Evolutionary conservation across 2,329 filamentous ascomycete species (phyloP), one percentile per base, ranked within the genome.

Genomic region (Thielaviopsis populi): DNA sequence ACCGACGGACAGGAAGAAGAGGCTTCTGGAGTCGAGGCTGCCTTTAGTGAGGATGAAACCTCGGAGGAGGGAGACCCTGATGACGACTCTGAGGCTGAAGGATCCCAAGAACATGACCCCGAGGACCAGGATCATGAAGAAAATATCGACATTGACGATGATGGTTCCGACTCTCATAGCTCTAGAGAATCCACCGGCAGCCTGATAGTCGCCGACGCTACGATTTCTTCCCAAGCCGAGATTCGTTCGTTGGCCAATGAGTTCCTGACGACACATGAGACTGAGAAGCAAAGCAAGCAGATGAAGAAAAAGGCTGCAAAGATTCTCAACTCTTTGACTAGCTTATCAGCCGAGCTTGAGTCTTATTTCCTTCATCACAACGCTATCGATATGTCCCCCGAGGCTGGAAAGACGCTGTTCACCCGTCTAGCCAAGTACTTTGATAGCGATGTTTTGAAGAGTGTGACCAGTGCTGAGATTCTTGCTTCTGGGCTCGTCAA

Each of bases 391-490:
- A 69, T 78, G 11, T 72, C 75, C 3, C 71, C 75, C 1, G 74
- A 77, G 22, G 75, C 81, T 48, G 89, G 88, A 11, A 77, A 79
- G 40, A 76, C 79, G 1, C 77, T 96, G 0, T 97, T 97, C 74
- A 77, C 79, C 40, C 83, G 81, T 61, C 77, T 99, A 65, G 89
- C 91, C 0, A 81, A 82, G 2, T 91, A 94, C 71, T 99, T 99
- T 69, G 87, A 95, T 70, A 85, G 87, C 0, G 89, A 96, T 74
- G 87, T 94, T 1, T 75, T 96, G 63, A 88, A 96, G 71, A 95
- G 90, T 72, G 91, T 96, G 62, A 99, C 94, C 0, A 99, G 94
- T 74, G 91, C 92, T 59, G 94, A 99, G 72, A 78, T 99, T 40
- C 82, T 97, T 62, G 90, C 89, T 37, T 97, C 94, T 1, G 89